Base-by-base conservation (phyloP, 306 rosid species). In the Citrullus colocynthis region DNA sequence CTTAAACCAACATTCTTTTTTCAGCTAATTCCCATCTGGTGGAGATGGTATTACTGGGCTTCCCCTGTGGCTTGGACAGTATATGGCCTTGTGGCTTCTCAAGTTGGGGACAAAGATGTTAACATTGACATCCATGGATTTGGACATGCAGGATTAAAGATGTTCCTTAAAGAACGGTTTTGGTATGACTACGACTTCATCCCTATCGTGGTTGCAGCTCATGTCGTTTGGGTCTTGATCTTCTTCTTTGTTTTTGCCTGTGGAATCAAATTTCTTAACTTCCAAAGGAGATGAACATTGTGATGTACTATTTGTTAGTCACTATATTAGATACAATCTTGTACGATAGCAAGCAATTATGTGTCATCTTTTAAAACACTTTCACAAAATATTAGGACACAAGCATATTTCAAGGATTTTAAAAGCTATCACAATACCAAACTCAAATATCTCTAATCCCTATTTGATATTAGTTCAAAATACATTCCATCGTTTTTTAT, bases 191-290 rank as follows among this genome's bases (percentile, higher is more conserved):
- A 82, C 58, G 81, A 77, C 54, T 90, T 90, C 79, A 86, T 90
- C 76, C 84, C 84, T 3, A 65, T 7, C 4, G 88, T 85, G 42
- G 90, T 86, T 0, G 80, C 3, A 7, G 88, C 83, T 20, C 94
- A 90, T 55, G 45, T 90, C 52, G 82, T 75, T 6, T 88, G 86
- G 85, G 84, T 83, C 16, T 21, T 90, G 2, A 65, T 86, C 13
- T 90, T 90, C 82, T 59, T 85, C 75, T 85, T 86, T 65, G 91
- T 86, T 28, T 90, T 82, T 82, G 89, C 91, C 14, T 88, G 85
- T 86, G 88, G 94, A 66, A 90, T 90, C 78, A 90, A 82, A 81
- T 86, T 78, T 85, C 81, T 90, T 21, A 90, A 86, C 85, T 90
- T 88, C 84, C 94, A 90, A 36, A 85, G 78, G 75, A 86, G 89